These are phyloP conservation scores for Amaranthus palmeri DNA, from an alignment of 148 eudicot genomes.

Conservation along the genomic window DNA sequence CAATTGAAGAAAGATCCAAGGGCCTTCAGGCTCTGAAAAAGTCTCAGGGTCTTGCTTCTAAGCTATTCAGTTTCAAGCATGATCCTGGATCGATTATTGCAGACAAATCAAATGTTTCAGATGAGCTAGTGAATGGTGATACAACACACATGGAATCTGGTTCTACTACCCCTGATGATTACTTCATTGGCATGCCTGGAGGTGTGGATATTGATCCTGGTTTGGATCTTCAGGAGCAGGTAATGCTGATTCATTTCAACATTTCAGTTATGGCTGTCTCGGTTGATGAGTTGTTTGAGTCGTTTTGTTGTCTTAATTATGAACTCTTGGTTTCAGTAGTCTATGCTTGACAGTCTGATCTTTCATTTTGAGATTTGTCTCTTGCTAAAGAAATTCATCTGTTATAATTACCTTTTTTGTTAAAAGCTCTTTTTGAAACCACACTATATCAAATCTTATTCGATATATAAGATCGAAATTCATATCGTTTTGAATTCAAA, in stretches of 20 bases:
- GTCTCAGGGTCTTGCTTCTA: conserved; percentile 70
- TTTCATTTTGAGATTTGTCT: no score
- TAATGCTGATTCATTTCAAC: conserved; percentile 17
- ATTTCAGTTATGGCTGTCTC: not conserved
- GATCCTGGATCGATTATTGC: conserved; percentile 32
- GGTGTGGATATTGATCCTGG: conserved; percentile 52
- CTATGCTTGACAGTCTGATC: no score
- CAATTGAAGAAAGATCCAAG: conserved; percentile 74
- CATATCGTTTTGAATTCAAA: no score
- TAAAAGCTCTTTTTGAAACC: no score
- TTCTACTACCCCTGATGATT: conserved; percentile 50
- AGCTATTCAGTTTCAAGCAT: conserved; percentile 62
- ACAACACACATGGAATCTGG: conserved; percentile 39
- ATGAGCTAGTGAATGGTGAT: conserved; percentile 48
- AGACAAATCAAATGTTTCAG: not conserved
- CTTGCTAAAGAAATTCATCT: no score
- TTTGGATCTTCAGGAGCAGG: conserved; percentile 92
- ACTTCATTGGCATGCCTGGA: conserved; percentile 36
- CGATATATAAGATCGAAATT: no score
- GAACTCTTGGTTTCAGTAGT: no score
- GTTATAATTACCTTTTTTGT: no score
- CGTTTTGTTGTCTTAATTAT: no score
- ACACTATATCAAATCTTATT: no score
- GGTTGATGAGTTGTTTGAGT: not conserved
- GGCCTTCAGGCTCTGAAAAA: conserved; percentile 71